phyloP scores from a whole-genome alignment of 805 yeast species.

The Barnettozyma populi region DNA sequence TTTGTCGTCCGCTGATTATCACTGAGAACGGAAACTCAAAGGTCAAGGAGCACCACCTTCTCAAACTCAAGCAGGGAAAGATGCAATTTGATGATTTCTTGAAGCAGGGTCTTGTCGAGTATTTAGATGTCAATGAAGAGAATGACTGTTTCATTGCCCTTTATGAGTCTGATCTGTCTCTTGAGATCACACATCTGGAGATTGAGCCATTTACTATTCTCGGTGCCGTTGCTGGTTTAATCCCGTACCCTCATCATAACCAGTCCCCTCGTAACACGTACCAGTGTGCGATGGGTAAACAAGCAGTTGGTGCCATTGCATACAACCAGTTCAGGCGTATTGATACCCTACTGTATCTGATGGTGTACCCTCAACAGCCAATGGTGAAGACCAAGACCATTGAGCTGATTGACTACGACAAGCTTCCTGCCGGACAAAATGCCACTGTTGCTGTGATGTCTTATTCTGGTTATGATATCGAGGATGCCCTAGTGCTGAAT shows the following conservation, averaged over 20 bases:
- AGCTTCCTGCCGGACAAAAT: conserved; percentile 97
- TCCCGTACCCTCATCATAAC: conserved; percentile 90
- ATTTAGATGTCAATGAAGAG: conserved; percentile 95
- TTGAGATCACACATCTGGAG: conserved; percentile 78
- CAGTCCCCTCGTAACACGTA: conserved; percentile 91
- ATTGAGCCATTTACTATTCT: conserved; percentile 91
- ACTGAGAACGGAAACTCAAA: conserved; percentile 66
- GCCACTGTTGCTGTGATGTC: conserved; percentile 99
- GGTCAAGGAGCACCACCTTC: conserved; percentile 69
- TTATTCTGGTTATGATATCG: conserved; percentile 98
- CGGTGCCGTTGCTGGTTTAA: conserved; percentile 90
- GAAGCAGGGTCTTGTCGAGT: conserved; percentile 82
- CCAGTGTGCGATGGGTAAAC: conserved; percentile 97
- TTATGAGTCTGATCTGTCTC: conserved; percentile 61
- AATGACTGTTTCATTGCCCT: conserved; percentile 91
- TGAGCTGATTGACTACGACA: conserved; percentile 91
- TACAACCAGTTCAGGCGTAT: conserved; percentile 95
- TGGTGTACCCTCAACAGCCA: conserved; percentile 99
- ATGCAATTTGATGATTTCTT: conserved; percentile 91
- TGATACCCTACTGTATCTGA: conserved; percentile 85
- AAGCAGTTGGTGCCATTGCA: conserved; percentile 99
- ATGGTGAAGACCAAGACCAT: conserved; percentile 98
- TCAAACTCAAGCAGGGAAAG: conserved; percentile 55
- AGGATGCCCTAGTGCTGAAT: conserved; percentile 94
- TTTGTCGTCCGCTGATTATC: conserved; percentile 93